Evolutionary conservation across 495 filamentous ascomycete species (phyloP).

Genomic region (Neurospora sp.): DNA sequence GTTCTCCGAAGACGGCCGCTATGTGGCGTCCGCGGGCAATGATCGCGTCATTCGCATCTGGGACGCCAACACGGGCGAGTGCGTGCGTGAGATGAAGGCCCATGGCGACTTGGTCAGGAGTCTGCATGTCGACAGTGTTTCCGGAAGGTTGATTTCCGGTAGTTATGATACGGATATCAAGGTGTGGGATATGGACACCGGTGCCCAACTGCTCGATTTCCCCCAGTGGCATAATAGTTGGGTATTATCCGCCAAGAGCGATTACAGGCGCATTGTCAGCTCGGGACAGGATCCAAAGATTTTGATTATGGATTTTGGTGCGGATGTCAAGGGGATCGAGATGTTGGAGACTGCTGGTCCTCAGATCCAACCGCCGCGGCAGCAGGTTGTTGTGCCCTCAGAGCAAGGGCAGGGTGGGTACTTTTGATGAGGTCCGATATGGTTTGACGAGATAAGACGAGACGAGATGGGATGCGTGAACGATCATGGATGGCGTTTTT

Average conservation of each 20-base stretch:
- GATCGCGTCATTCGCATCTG: constrained; percentile 90
- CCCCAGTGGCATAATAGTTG: constrained; percentile 89
- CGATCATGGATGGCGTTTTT: background rate
- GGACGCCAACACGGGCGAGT: constrained; percentile 80
- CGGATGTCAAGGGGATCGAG: constrained; percentile 42
- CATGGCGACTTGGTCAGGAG: constrained; percentile 55
- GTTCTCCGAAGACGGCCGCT: constrained; percentile 82
- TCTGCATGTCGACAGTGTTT: constrained; percentile 75
- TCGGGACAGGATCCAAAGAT: constrained; percentile 88
- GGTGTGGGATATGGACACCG: constrained; percentile 74
- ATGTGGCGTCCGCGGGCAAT: constrained; percentile 86
- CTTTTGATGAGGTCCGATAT: background rate
- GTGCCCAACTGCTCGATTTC: constrained; percentile 62
- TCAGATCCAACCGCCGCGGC: background rate
- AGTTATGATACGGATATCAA: constrained; percentile 92
- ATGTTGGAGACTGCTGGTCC: constrained; percentile 32
- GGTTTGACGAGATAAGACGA: background rate
- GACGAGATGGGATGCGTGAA: background rate
- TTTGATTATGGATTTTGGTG: constrained; percentile 82
- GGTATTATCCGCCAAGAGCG: constrained; percentile 90
- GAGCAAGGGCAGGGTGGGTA: background rate
- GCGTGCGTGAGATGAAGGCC: constrained; percentile 63
- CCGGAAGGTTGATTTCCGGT: constrained; percentile 75
- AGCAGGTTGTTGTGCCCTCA: background rate
- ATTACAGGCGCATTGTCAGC: constrained; percentile 85